Percentiles rank a stretch among this genome's conserved stretches.
These are phyloP conservation scores for Penicillium griseofulvum DNA, from an alignment of 2,329 filamentous ascomycete genomes.

Conservation along the genomic window DNA sequence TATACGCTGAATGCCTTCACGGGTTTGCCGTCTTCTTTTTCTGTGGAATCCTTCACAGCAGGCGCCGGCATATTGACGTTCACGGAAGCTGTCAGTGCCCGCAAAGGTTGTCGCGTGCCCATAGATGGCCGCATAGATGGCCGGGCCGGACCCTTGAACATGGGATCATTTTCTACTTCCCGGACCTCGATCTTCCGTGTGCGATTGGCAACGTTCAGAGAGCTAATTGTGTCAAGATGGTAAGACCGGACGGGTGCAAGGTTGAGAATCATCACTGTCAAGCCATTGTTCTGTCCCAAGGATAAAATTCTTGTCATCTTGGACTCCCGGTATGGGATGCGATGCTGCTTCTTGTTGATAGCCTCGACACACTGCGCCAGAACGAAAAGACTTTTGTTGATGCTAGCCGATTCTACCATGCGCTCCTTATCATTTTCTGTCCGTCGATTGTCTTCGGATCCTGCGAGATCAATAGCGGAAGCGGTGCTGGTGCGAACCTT, in stretches of 20 bases:
- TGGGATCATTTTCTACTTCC: slow-evolving; percentile 92
- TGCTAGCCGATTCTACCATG: slow-evolving; percentile 90
- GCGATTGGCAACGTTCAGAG: slow-evolving; percentile 88
- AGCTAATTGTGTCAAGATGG: slow-evolving; percentile 89
- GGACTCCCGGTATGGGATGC: slow-evolving; percentile 89
- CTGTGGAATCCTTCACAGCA: slow-evolving; percentile 50
- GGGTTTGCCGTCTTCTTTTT: slow-evolving; percentile 64
- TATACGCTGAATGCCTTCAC: slow-evolving; percentile 85
- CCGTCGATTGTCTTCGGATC: slow-evolving; percentile 90
- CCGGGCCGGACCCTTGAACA: slow-evolving; percentile 73
- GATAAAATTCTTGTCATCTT: slow-evolving; percentile 97
- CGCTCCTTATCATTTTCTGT: slow-evolving; percentile 93
- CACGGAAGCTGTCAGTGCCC: slow-evolving; percentile 71
- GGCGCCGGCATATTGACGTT: slow-evolving; percentile 66
- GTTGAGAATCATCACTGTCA: slow-evolving; percentile 96
- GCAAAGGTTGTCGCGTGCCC: slow-evolving; percentile 71
- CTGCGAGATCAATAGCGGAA: slow-evolving; percentile 90
- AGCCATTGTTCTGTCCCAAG: slow-evolving; percentile 88
- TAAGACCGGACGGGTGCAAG: slow-evolving; percentile 88
- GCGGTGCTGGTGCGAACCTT: slow-evolving; percentile 74
- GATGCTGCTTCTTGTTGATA: slow-evolving; percentile 70
- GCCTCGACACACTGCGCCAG: slow-evolving; percentile 93
- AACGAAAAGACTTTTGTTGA: slow-evolving; percentile 96
- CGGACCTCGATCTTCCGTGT: slow-evolving; percentile 95
- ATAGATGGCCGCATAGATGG: slow-evolving; percentile 43